Evolutionary conservation across 306 rosid species (phyloP).

Genomic region (Prunus mira): DNA sequence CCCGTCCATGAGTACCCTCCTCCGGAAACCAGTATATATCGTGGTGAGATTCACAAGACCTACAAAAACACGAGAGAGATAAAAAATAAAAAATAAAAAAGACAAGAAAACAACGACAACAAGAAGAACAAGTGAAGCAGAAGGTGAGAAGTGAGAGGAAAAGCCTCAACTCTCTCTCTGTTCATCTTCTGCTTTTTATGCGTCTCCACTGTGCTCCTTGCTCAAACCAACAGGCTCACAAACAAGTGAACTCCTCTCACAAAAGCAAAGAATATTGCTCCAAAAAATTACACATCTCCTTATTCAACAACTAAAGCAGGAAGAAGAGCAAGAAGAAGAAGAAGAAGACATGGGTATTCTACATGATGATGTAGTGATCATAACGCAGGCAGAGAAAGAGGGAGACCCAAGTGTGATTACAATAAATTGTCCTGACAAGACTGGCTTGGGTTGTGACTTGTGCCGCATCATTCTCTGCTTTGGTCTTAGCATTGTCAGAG

Average conservation of each 20-base stretch:
- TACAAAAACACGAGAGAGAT: not conserved
- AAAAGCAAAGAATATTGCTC: slow-evolving; percentile 4
- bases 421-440: slow-evolving; percentile 92
- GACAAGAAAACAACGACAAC: slow-evolving; percentile 15
- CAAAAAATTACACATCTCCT: not conserved
- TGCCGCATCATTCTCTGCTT: slow-evolving; percentile 94
- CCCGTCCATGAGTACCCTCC: not conserved
- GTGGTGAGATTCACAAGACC: not conserved
- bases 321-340: not conserved
- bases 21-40: slow-evolving; percentile 1
- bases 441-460: slow-evolving; percentile 92
- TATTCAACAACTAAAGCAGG: not conserved
- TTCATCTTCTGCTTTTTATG: not conserved
- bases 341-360: slow-evolving; percentile 62
- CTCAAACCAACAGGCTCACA: not conserved
- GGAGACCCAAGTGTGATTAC: slow-evolving; percentile 72
- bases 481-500: slow-evolving; percentile 84
- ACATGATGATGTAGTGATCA: slow-evolving; percentile 73
- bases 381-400: slow-evolving; percentile 57
- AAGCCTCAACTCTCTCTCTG: slow-evolving; percentile 14
- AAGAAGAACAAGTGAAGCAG: slow-evolving; percentile 15
- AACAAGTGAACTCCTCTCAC: not conserved
- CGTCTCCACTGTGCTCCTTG: slow-evolving; percentile 5
- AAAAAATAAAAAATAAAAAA: not conserved
- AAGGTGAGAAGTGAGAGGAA: slow-evolving; percentile 18